Percentiles rank a stretch among this genome's conserved stretches.
phyloP scores from a whole-genome alignment of 768 basidiomycete species.

The Lentinula edodes region DNA sequence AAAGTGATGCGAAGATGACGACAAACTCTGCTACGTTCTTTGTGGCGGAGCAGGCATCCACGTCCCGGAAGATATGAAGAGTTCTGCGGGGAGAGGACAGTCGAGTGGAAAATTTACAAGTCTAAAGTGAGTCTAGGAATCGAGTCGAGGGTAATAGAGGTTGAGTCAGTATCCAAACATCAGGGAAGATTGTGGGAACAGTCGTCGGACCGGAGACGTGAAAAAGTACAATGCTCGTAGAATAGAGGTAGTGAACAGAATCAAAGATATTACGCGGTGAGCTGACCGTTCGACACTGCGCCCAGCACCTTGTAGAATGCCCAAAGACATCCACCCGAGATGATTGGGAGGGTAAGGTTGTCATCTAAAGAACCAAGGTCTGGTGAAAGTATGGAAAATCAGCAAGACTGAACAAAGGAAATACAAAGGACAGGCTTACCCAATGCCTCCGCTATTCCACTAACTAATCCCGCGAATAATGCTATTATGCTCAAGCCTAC shows the following conservation, averaged over 20 bases:
- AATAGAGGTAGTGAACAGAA: background rate
- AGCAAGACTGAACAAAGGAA: slow-evolving; percentile 1
- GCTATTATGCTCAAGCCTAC: slow-evolving; percentile 52
- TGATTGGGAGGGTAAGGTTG: slow-evolving; percentile 84
- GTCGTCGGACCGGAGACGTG: too few species aligned
- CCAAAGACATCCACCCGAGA: slow-evolving; percentile 63
- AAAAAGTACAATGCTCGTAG: too few species aligned
- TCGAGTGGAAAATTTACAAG: too few species aligned
- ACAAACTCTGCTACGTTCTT: too few species aligned
- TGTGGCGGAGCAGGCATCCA: too few species aligned
- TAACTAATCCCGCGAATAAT: slow-evolving; percentile 66
- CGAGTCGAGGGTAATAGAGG: too few species aligned
- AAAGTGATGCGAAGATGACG: too few species aligned
- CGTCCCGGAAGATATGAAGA: too few species aligned
- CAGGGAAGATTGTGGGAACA: too few species aligned
- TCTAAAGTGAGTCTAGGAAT: too few species aligned
- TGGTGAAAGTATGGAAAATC: slow-evolving; percentile 20
- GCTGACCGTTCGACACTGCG: slow-evolving; percentile 16
- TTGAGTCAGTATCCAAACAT: too few species aligned
- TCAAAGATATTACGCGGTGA: background rate
- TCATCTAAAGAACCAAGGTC: slow-evolving; percentile 85
- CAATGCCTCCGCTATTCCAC: slow-evolving; percentile 84
- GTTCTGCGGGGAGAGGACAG: too few species aligned
- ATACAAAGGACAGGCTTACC: slow-evolving; percentile 43
- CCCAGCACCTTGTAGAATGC: slow-evolving; percentile 37